A percentile compares a stretch with the other conserved stretches of the same genome.
These are phyloP conservation scores for Xylaria arbuscula DNA, from an alignment of 2,329 filamentous ascomycete genomes.

Conservation along the genomic window DNA sequence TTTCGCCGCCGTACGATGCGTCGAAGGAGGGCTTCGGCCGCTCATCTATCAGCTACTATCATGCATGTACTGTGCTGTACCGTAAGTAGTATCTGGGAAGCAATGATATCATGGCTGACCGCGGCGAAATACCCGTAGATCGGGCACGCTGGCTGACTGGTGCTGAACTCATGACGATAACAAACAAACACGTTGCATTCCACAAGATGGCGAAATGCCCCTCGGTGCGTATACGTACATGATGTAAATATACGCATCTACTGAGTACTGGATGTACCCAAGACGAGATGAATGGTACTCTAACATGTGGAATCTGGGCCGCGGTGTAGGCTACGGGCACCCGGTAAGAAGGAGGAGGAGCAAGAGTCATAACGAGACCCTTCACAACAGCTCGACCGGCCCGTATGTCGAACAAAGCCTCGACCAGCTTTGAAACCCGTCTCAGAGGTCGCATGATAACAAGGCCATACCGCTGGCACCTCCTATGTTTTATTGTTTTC, in stretches of 20 bases:
- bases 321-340: conserved; percentile 14
- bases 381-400: conserved; percentile 21
- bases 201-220: conserved; percentile 38
- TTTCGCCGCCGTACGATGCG: conserved; percentile 35
- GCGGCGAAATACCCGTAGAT: conserved; percentile 40
- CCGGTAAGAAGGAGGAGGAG: conserved; percentile 1
- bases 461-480: conserved; percentile 21
- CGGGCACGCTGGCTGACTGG: conserved; percentile 36
- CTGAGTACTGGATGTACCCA: background rate
- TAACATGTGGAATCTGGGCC: conserved; percentile 27
- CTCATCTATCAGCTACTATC: conserved; percentile 33
- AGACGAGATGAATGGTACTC: conserved; percentile 22
- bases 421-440: conserved; percentile 12
- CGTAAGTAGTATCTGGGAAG: conserved; percentile 29
- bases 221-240: conserved; percentile 28
- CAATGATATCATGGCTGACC: conserved; percentile 44
- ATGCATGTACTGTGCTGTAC: background rate
- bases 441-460: conserved; percentile 37
- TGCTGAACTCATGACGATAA: conserved; percentile 36
- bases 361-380: conserved; percentile 15
- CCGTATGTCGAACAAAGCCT: conserved; percentile 23
- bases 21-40: conserved; percentile 28
- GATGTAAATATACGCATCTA: conserved; percentile 31
- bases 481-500: conserved; percentile 22
- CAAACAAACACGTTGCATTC: conserved; percentile 44